These are phyloP conservation scores for Omphalotus guepiniiformis DNA, from an alignment of 768 basidiomycete species.

Conservation along the genomic window DNA sequence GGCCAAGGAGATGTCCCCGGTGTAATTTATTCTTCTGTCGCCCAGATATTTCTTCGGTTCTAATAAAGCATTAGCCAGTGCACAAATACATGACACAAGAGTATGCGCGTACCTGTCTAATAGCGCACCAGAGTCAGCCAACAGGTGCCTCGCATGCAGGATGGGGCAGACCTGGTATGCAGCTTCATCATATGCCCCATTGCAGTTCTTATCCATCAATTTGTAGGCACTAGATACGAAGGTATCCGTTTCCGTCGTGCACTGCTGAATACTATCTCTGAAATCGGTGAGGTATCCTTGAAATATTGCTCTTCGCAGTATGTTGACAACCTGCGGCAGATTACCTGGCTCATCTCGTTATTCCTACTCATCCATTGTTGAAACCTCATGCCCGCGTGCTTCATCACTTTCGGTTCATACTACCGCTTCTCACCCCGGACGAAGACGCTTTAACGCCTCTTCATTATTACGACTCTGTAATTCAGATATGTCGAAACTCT, in stretches of 20 bases:
- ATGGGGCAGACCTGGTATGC: constrained; percentile 68
- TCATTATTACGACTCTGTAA: constrained; percentile 73
- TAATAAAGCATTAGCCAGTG: constrained; percentile 42
- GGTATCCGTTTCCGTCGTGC: constrained; percentile 62
- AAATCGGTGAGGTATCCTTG: constrained; percentile 50
- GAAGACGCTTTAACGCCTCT: constrained; percentile 63
- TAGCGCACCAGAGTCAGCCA: constrained; percentile 69
- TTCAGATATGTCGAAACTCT: constrained; percentile 66
- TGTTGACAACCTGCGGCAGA: constrained; percentile 36
- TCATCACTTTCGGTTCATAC: constrained; percentile 75
- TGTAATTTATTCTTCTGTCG: constrained; percentile 29
- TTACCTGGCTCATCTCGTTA: constrained; percentile 61
- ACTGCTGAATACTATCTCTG: constrained; percentile 66
- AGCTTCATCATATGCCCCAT: not conserved
- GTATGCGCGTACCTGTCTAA: constrained; percentile 68
- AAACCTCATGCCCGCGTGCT: constrained; percentile 75
- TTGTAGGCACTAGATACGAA: constrained; percentile 52
- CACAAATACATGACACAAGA: constrained; percentile 69
- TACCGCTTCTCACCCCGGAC: constrained; percentile 55
- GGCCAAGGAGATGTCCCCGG: constrained; percentile 55
- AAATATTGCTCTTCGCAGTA: not conserved
- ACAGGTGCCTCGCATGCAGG: constrained; percentile 63
- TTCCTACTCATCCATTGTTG: constrained; percentile 65
- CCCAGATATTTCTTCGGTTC: not conserved
- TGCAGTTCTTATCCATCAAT: constrained; percentile 1